Percentiles rank a stretch among this genome's conserved stretches.
Evolutionary conservation across 1,284 basidiomycete species (phyloP).

Genomic region (Tilletia indica): DNA sequence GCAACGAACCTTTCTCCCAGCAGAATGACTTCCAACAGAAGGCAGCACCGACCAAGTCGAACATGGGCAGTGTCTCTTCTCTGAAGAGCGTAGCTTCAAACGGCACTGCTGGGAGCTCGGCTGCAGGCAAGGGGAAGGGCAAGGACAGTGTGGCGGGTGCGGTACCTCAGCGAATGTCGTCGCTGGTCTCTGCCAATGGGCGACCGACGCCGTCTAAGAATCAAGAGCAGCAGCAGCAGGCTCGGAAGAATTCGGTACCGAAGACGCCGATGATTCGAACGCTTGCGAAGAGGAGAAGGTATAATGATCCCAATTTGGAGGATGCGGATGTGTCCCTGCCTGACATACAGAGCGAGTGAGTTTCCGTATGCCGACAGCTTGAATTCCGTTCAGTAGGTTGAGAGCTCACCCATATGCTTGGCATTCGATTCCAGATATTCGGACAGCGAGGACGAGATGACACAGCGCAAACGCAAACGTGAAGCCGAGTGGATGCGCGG

Average conservation of each 20-base stretch:
- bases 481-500: constrained; percentile 50
- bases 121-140: constrained; percentile 23
- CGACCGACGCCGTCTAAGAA: constrained; percentile 27
- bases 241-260: constrained; percentile 25
- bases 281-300: constrained; percentile 29
- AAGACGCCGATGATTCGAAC: constrained; percentile 26
- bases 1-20: constrained; percentile 10
- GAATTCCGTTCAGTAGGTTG: neutral
- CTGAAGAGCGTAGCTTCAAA: too few relatives aligned
- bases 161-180: constrained; percentile 28
- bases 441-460: constrained; percentile 51
- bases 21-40: constrained; percentile 20
- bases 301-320: constrained; percentile 16
- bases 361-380: neutral
- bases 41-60: constrained; percentile 8
- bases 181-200: constrained; percentile 25
- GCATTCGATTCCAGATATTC: constrained; percentile 32
- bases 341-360: constrained; percentile 40
- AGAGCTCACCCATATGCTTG: neutral
- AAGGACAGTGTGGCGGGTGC: constrained; percentile 26
- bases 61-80: too few relatives aligned
- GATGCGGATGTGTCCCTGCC: constrained; percentile 29
- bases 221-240: constrained; percentile 22
- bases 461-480: constrained; percentile 42
- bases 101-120: neutral